Percentiles rank a stretch among this genome's conserved stretches.
phyloP scores from a whole-genome alignment of 345 rosid genomes.

The Cochlearia excelsa region DNA sequence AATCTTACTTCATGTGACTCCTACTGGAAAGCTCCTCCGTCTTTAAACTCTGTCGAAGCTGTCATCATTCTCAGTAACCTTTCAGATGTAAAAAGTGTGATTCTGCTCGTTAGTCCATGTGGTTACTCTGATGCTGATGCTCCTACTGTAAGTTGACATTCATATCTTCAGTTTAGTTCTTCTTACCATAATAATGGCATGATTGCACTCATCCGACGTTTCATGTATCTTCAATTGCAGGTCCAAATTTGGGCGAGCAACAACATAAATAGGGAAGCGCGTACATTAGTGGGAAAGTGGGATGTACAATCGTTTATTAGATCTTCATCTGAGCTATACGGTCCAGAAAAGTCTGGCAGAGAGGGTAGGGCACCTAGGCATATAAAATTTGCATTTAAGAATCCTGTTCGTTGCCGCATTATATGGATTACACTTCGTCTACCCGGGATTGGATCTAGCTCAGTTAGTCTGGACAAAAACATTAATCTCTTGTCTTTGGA shows the following conservation, averaged over 20 bases:
- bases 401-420: constrained; percentile 79
- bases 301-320: constrained; percentile 68
- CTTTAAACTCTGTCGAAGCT: constrained; percentile 56
- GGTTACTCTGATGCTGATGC: constrained; percentile 84
- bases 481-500: constrained; percentile 72
- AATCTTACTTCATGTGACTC: constrained; percentile 49
- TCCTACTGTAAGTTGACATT: constrained; percentile 59
- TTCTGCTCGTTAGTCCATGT: constrained; percentile 84
- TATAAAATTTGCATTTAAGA: constrained; percentile 67
- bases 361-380: constrained; percentile 73
- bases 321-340: constrained; percentile 69
- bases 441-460: constrained; percentile 77
- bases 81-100: constrained; percentile 78
- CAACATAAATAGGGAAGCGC: constrained; percentile 73
- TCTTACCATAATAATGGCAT: constrained; percentile 5
- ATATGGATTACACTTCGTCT: constrained; percentile 79
- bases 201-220: constrained; percentile 15
- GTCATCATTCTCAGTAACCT: constrained; percentile 60
- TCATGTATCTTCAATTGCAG: constrained; percentile 36
- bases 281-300: constrained; percentile 89
- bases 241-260: constrained; percentile 97
- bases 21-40: constrained; percentile 89
- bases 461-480: constrained; percentile 66
- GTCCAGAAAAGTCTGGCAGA: constrained; percentile 56
- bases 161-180: constrained; percentile 14